phyloP scores from a whole-genome alignment of 345 rosid species.

The Ricinus communis region DNA sequence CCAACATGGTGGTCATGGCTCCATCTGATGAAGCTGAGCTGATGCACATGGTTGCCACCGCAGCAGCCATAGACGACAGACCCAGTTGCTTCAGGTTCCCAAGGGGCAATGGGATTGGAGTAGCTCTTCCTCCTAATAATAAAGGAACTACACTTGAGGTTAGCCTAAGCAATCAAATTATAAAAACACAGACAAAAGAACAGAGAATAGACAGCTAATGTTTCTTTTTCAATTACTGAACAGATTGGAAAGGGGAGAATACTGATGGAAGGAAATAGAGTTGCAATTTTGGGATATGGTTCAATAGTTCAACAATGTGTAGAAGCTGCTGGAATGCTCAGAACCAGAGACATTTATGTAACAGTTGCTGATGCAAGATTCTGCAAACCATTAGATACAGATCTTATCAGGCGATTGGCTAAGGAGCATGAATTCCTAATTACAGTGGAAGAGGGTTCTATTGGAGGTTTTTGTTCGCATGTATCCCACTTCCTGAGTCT shows the following conservation, averaged over 20 bases:
- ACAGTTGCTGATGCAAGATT: slow-evolving; percentile 91
- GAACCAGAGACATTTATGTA: slow-evolving; percentile 37
- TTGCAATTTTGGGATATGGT: slow-evolving; percentile 80
- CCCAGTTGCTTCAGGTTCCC: slow-evolving; percentile 88
- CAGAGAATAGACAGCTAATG: slow-evolving; percentile 9
- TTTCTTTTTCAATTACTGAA: slow-evolving; percentile 5
- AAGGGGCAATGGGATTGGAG: slow-evolving; percentile 70
- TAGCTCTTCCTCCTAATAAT: slow-evolving; percentile 46
- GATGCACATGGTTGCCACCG: slow-evolving; percentile 79
- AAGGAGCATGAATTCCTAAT: slow-evolving; percentile 69
- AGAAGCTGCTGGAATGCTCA: slow-evolving; percentile 55
- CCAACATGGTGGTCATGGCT: slow-evolving; percentile 87
- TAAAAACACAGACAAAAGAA: not conserved
- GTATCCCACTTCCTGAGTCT: slow-evolving; percentile 73
- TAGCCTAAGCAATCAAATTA: slow-evolving; percentile 8
- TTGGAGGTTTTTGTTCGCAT: slow-evolving; percentile 91
- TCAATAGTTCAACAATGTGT: slow-evolving; percentile 69
- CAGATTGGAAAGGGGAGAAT: slow-evolving; percentile 87
- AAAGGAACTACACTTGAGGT: slow-evolving; percentile 68
- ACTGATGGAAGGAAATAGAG: slow-evolving; percentile 63
- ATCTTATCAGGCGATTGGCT: slow-evolving; percentile 64
- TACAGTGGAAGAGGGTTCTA: slow-evolving; percentile 81
- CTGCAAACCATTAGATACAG: slow-evolving; percentile 79
- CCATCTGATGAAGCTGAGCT: slow-evolving; percentile 79
- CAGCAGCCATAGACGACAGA: slow-evolving; percentile 71